Base-by-base conservation (phyloP, 1,139 yeast genomes). In the Blastobotrys proliferans region DNA sequence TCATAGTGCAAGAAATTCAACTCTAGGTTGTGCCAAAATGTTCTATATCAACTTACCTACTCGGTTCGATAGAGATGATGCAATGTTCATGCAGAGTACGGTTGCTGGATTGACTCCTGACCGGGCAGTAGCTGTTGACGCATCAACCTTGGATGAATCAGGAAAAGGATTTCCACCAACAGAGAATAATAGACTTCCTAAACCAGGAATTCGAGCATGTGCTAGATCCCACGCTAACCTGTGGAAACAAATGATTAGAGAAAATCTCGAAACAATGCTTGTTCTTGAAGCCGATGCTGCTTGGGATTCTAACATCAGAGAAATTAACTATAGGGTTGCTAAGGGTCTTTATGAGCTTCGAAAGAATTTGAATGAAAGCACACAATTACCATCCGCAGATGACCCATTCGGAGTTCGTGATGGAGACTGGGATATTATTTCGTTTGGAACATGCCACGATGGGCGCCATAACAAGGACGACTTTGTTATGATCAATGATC, bases 281-380 rank as follows among this genome's bases (percentile, higher is more conserved):
- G 32, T 48, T 10, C 31, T 48, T 20, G 51, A 48, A 18, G 47
- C 50, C 9, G 51, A 48, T 31, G 50, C 51, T 11, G 38, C 46
- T 2, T 48, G 51, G 51, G 50, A 47, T 32, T 27, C 32, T 4
- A 38, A 41, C 27, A 22, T 47, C 19, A 35, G 50, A 11, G 33
- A 38, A 4, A 29, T 40, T 24, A 44, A 45, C 44, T 34, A 34
- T 10, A 27, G 40, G n/a, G 34, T 41, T 27, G 48, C 52, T 14
- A 24, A 34, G 25, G 51, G 44, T 3, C 33, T 48, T 4, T 34
- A 48, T 18, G 28, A 41, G 35, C 38, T 47, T 13, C 39, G 32
- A 18, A 24, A 25, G 14, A 24, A 20, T 9, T 27, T 8, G n/a
- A 27, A 6, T 26, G 13, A 11, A 11, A 11, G 11, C 13, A 6